Base-by-base conservation (phyloP, 768 basidiomycete species). In the Leucocoprinus birnbaumii region DNA sequence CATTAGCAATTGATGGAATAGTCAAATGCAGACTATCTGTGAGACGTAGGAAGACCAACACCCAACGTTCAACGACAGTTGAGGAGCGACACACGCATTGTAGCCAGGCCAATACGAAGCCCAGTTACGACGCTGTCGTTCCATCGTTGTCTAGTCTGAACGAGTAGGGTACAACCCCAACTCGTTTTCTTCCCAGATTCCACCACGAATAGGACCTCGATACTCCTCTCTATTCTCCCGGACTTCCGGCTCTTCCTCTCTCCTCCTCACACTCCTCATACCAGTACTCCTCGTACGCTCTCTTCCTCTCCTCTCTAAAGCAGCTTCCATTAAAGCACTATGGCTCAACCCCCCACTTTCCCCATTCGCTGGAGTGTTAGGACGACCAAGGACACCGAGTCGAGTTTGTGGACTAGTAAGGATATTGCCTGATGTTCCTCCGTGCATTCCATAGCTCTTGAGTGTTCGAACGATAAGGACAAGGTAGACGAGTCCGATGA, bases 401-500 rank as follows among this genome's bases (percentile, higher is more conserved):
- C 56, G 26, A 21, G 27, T 24, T 43, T 43, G 43, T 38, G 51
- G 61, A 26, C 53, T 59, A 1, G 47, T 51, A 2, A 63, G 50
- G 14, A 64, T 19, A 7, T 53, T 65, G 14, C 57, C 56, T 1
- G 58, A 51, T n/a, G 53, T 50, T 19, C 57, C 63, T 13, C 60
- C 53, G 40, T 68, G 65, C 22, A 65, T 60, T 7, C 86, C 84
- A 55, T 89, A 91, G 31, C 72, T 76, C 64, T 74, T 74, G 63
- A 91, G 70, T 0, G 87, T 87, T 55, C 70, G 71, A 31, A 90
- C 72, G 43, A 89, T 87, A 55, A 88, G 67, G 7, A 57, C 62
- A 46, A 89, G 78, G 56, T 89, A 86, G 10, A 88, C 55, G 48
- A 87, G 58, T 0, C 89, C 89, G 14, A 89, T 59, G 5, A 69